phyloP scores from a whole-genome alignment of 768 basidiomycete genomes.

The Lyophyllum atratum region DNA sequence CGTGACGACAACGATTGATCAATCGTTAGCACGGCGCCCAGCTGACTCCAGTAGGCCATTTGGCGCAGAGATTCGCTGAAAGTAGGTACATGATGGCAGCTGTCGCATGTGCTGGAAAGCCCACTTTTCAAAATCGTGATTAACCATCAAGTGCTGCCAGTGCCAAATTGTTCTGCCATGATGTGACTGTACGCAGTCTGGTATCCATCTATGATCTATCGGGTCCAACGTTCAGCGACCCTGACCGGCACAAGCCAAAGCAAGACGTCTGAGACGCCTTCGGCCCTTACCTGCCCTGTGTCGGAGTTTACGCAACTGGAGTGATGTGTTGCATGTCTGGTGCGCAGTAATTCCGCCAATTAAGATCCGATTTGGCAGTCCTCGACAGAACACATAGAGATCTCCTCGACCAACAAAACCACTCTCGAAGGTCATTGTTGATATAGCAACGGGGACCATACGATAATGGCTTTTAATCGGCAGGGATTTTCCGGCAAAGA shows the following conservation, averaged over 20 bases:
- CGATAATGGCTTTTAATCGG: not conserved
- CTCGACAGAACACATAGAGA: not conserved
- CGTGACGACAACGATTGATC: constrained; percentile 9
- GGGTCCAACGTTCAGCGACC: not conserved
- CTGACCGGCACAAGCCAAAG: constrained; percentile 4
- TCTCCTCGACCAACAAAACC: not conserved
- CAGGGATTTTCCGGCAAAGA: not conserved
- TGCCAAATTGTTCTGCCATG: constrained; percentile 5
- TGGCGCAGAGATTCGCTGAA: not conserved
- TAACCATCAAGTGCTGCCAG: not conserved
- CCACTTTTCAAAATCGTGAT: constrained; percentile 6
- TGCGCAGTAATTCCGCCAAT: constrained; percentile 7
- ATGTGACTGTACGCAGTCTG: not conserved
- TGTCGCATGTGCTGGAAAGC: constrained; percentile 4
- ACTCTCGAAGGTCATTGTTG: not conserved
- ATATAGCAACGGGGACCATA: constrained; percentile 8
- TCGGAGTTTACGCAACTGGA: not conserved
- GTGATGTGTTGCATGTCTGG: not conserved
- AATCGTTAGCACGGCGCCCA: constrained; percentile 7
- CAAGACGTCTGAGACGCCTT: no score
- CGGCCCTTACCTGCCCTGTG: no score
- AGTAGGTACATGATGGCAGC: constrained; percentile 10
- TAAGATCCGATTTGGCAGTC: not conserved
- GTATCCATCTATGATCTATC: constrained; percentile 9
- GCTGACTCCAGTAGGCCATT: constrained; percentile 6